These are phyloP conservation scores for Cladophialophora chaetospira DNA, from an alignment of 2,329 filamentous ascomycete species.

Conservation along the genomic window DNA sequence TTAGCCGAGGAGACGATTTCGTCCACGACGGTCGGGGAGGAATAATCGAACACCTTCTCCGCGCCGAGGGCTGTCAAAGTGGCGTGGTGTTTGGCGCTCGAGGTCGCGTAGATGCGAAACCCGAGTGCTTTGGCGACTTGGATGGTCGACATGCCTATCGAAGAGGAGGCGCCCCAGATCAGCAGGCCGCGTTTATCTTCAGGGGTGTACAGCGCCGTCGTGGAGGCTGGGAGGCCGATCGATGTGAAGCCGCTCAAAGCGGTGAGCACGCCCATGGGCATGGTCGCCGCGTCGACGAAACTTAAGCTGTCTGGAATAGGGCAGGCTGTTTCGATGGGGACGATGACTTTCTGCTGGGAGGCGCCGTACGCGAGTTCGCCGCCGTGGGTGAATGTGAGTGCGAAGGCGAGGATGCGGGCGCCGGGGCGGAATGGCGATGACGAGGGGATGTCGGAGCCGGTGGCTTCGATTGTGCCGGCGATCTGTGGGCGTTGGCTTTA, in stretches of 20 bases:
- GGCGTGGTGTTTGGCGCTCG: constrained; percentile 43
- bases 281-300: constrained; percentile 35
- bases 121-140: constrained; percentile 43
- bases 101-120: constrained; percentile 46
- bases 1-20: constrained; percentile 36
- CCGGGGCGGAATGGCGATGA: constrained; percentile 33
- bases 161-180: constrained; percentile 48
- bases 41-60: constrained; percentile 45
- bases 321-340: constrained; percentile 36
- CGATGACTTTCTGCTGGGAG: constrained; percentile 37
- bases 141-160: constrained; percentile 44
- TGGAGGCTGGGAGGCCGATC: constrained; percentile 30
- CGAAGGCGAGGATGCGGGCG: constrained; percentile 37
- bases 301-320: constrained; percentile 36
- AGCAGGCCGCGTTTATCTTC: constrained; percentile 38
- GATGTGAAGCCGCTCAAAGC: constrained; percentile 36
- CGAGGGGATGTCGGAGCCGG: constrained; percentile 34
- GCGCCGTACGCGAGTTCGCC: constrained; percentile 34
- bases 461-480: constrained; percentile 36
- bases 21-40: constrained; percentile 35
- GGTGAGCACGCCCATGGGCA: constrained; percentile 36
- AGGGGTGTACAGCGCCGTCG: constrained; percentile 31
- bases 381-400: constrained; percentile 35
- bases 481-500: too few species aligned
- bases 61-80: constrained; percentile 44